Conservation (phyloP, 805 yeast genomes). For the Candida coleopterorum region DNA sequence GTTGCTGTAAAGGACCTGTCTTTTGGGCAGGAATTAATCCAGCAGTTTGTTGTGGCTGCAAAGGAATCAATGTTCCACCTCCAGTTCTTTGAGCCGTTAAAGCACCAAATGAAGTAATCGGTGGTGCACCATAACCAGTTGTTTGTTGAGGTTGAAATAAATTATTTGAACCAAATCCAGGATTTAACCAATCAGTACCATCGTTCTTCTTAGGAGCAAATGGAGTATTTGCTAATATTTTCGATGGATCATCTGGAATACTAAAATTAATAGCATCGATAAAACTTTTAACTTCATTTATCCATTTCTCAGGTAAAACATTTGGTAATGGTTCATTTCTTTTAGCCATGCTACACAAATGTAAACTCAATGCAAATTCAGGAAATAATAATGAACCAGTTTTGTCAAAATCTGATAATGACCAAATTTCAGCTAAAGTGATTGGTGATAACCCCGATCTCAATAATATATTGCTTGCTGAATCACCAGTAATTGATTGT, state of each 20-base stretch:
- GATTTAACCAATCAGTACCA: constrained; percentile 25
- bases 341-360: constrained; percentile 72
- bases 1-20: constrained; percentile 30
- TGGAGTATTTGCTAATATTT: constrained; percentile 41
- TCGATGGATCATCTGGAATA: constrained; percentile 54
- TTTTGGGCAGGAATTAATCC: constrained; percentile 48
- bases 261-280: constrained; percentile 83
- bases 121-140: constrained; percentile 23
- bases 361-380: constrained; percentile 89
- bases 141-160: constrained; percentile 38
- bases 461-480: constrained; percentile 75
- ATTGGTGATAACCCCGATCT: constrained; percentile 74
- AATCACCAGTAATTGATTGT: constrained; percentile 59
- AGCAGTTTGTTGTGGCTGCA: constrained; percentile 69
- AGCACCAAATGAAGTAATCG: constrained; percentile 27
- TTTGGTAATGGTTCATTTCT: constrained; percentile 77
- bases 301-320: constrained; percentile 63
- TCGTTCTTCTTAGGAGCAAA: constrained; percentile 20
- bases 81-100: constrained; percentile 41
- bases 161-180: constrained; percentile 31
- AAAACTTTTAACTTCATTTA: constrained; percentile 81
- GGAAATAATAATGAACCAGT: constrained; percentile 87
- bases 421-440: constrained; percentile 84
- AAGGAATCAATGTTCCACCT: constrained; percentile 39
- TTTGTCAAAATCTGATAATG: constrained; percentile 80